Evolutionary conservation across 2,329 filamentous ascomycete genomes (phyloP), one percentile per base, ranked within the genome.

Genomic region (Exophiala phaeomuriformis): DNA sequence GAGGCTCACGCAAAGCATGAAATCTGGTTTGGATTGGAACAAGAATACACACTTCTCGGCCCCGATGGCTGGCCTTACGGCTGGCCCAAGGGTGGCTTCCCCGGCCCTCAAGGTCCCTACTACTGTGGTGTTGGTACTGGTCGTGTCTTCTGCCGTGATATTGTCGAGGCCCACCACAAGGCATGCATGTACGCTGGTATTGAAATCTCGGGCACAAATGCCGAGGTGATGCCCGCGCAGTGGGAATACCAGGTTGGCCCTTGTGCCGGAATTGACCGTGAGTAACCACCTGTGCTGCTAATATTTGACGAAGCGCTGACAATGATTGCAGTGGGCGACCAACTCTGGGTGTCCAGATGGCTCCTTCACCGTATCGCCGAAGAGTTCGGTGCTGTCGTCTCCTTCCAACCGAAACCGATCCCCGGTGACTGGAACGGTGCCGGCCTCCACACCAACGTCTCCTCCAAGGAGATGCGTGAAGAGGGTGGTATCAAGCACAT

Each of bases 241-340:
- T 97, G 91, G 91, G 91, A 97, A 73, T 96, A 88, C 83, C 91
- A 96, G 72, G 88, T 96, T 66, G 91, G 91, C 53, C 91, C 91
- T 61, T 95, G 88, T 75, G 73, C 77, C 51, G 91, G 90, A 61
- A 96, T 96, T 66, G 77, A 84, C 70, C 86, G 85, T 88, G 72
- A 75, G 82, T 77, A 49, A 33, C 37, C 46, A 43, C 7, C n/a
- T 45, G 45, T n/a, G 3, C 31, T 8, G 28, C 43, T 28, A 4
- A 44, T 29, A 10, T 30, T 32, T 12, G 5, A 32, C 9, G 6
- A 4, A 7, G 35, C 12, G 63, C 70, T 69, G 67, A 65, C 49
- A 40, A 57, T 43, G 48, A 31, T 37, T n/a, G n/a, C 63, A 85
- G 84, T 97, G 80, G 93, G 93, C 72, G 93, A 98, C 73, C 85